Evolutionary conservation across 2,329 filamentous ascomycete genomes (phyloP), one percentile per base, ranked within the genome.

Genomic region (Cryphonectria carpinicola): DNA sequence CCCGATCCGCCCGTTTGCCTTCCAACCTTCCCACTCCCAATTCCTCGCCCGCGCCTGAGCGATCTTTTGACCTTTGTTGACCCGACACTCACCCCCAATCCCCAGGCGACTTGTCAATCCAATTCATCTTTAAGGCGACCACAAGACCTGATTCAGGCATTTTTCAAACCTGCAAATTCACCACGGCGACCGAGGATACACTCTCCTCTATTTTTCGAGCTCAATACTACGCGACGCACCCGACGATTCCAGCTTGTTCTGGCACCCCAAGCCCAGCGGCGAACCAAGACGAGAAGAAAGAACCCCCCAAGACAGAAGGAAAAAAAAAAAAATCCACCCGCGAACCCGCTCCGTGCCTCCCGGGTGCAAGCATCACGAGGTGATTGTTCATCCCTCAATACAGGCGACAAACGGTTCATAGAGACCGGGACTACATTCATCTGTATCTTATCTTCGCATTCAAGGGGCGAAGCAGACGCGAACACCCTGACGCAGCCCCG

Each of bases 91-190:
- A 70, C 65, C 66, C 69, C 56, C 68, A 41, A 62, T 28, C 68
- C 65, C 37, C 67, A 56, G 64, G 68, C 66, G 61, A 72, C 65
- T 67, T 70, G 71, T 72, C 71, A 70, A 70, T 72, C 62, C 37
- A 63, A 72, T 64, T 65, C 64, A 70, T 67, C 65, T 66, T 68
- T 66, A 72, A 66, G 71, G 68, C 71, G 71, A 72, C 68, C 70
- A 49, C 65, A 70, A 72, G 56, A 72, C 68, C 68, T 70, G 71
- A 70, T 66, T 28, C 60, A 70, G 71, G 71, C 68, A 66, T 70
- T 68, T 60, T 49, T 65, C 54, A 61, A 52, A 65, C 61, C 65
- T 68, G 68, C 68, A 68, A 68, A 37, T 54, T 46, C 58, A 65
- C 10, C 62, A 70, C 43, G 58, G 68, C 68, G 68, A 72, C 19